A percentile compares a stretch with the other conserved stretches of the same genome.
phyloP scores from a whole-genome alignment of 2,329 filamentous ascomycete species.

The Arthroderma sp. region DNA sequence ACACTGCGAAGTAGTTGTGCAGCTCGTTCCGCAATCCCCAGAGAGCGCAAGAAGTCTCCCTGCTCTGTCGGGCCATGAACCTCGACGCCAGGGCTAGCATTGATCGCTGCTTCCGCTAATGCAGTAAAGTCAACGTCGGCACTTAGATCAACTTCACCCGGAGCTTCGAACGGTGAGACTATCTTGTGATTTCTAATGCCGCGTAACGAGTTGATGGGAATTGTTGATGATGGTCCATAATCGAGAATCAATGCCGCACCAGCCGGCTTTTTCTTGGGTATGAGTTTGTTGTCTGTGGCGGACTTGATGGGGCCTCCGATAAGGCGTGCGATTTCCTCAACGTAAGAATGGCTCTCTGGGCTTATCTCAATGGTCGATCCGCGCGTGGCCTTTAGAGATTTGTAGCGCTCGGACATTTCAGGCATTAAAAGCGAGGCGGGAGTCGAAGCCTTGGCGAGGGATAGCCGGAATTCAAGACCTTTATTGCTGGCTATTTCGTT shows the following conservation, averaged over 20 bases:
- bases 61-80: slow-evolving; percentile 88
- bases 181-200: slow-evolving; percentile 68
- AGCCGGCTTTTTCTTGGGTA: slow-evolving; percentile 39
- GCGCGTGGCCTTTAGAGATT: slow-evolving; percentile 52
- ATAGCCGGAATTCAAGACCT: slow-evolving; percentile 75
- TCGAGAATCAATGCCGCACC: slow-evolving; percentile 93
- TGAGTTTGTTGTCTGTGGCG: slow-evolving; percentile 10
- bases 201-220: slow-evolving; percentile 79
- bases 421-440: slow-evolving; percentile 78
- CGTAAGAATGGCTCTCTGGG: slow-evolving; percentile 71
- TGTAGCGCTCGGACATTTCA: slow-evolving; percentile 66
- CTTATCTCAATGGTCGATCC: slow-evolving; percentile 76
- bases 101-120: slow-evolving; percentile 66
- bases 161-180: slow-evolving; percentile 65
- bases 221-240: slow-evolving; percentile 67
- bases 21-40: slow-evolving; percentile 74
- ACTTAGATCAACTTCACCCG: slow-evolving; percentile 75
- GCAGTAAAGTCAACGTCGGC: slow-evolving; percentile 89
- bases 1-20: slow-evolving; percentile 46
- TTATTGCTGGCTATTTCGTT: slow-evolving; percentile 35
- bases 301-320: slow-evolving; percentile 52
- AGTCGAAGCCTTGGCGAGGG: slow-evolving; percentile 59
- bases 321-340: slow-evolving; percentile 64
- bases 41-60: slow-evolving; percentile 59
- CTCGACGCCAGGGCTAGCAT: slow-evolving; percentile 66